Percentiles rank a stretch among this genome's conserved stretches.
These are phyloP conservation scores for Yamadazyma blattariae DNA, from an alignment of 1,139 yeast genomes.

Conservation along the genomic window DNA sequence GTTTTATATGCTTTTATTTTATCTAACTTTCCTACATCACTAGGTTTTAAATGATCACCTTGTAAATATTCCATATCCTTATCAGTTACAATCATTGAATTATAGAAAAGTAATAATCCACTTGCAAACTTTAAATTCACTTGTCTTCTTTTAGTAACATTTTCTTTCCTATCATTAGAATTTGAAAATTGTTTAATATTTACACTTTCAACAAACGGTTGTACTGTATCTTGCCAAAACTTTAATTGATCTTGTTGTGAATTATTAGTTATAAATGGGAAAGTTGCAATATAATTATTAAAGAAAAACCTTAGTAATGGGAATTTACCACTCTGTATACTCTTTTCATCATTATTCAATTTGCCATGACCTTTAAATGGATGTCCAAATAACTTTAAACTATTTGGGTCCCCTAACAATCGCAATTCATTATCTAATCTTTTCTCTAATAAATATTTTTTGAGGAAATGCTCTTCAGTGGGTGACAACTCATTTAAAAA, in stretches of 20 bases:
- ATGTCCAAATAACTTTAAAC: constrained; percentile 65
- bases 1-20: constrained; percentile 23
- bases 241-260: constrained; percentile 44
- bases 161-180: constrained; percentile 68
- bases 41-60: constrained; percentile 46
- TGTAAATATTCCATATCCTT: constrained; percentile 54
- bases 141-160: constrained; percentile 68
- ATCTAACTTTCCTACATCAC: constrained; percentile 52
- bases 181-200: constrained; percentile 65
- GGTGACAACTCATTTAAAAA: constrained; percentile 37
- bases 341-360: constrained; percentile 1
- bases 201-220: constrained; percentile 75
- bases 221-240: constrained; percentile 80
- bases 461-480: constrained; percentile 78
- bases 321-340: constrained; percentile 27
- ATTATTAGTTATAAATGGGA: constrained; percentile 67
- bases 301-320: constrained; percentile 73
- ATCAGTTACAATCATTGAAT: constrained; percentile 68
- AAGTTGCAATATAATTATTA: constrained; percentile 55
- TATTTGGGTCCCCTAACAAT: constrained; percentile 52
- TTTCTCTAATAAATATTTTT: constrained; percentile 68
- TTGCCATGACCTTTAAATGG: constrained; percentile 50
- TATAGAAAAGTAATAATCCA: constrained; percentile 63
- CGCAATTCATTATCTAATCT: constrained; percentile 63
- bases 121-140: constrained; percentile 58